Evolutionary conservation across 163 green algal species (phyloP).

Genomic region (Coccomyxa subellipsoidea): DNA sequence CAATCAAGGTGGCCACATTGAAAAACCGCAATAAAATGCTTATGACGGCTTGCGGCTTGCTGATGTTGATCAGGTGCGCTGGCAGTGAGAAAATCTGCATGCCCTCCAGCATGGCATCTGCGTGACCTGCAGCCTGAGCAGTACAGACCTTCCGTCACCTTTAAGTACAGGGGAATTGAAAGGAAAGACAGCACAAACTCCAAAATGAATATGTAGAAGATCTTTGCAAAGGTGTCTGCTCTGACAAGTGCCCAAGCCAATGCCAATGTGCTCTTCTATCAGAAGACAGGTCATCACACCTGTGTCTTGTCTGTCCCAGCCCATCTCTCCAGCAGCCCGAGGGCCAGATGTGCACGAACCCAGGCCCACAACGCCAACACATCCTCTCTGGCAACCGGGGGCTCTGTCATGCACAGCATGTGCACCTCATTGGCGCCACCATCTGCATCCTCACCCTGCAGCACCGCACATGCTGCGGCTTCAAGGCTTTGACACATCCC

Average conservation of each 20-base stretch:
- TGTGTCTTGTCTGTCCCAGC: not conserved
- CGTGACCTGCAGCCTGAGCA: slow-evolving; percentile 5
- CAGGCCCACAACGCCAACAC: slow-evolving; percentile 16
- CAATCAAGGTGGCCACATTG: not conserved
- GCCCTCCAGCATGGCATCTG: slow-evolving; percentile 11
- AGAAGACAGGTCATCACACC: too few relatives aligned
- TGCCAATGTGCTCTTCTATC: too few relatives aligned
- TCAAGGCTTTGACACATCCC: too few relatives aligned
- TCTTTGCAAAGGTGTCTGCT: too few relatives aligned
- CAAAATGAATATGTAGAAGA: too few relatives aligned
- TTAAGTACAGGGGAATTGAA: not conserved
- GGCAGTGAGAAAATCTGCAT: slow-evolving; percentile 12
- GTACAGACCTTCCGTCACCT: not conserved
- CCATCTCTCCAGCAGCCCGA: slow-evolving; percentile 14
- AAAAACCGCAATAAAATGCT: not conserved
- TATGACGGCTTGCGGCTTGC: not conserved
- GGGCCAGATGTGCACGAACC: slow-evolving; percentile 8
- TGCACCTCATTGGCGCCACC: slow-evolving; percentile 7
- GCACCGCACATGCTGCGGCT: too few relatives aligned
- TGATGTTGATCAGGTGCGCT: not conserved
- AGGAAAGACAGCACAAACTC: too few relatives aligned
- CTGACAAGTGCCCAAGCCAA: too few relatives aligned
- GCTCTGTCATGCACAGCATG: slow-evolving; percentile 20
- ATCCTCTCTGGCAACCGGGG: not conserved
- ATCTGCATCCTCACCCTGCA: not conserved